A percentile compares a stretch with the other conserved stretches of the same genome.
These are phyloP conservation scores for Coniosporium tulheliwenetii DNA, from an alignment of 2,329 filamentous ascomycete species.

Conservation along the genomic window DNA sequence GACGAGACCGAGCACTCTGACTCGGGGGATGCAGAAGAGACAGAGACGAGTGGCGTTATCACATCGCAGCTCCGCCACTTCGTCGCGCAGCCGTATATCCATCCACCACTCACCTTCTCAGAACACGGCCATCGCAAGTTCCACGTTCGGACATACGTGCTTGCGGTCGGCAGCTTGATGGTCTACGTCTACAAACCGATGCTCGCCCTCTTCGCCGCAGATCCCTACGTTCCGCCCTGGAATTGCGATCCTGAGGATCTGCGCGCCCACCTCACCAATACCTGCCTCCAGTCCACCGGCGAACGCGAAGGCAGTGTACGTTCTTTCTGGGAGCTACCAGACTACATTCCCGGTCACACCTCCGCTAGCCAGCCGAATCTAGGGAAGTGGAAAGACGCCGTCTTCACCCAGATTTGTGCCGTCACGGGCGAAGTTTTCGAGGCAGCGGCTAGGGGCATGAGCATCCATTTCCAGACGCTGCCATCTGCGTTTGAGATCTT, in stretches of 20 bases:
- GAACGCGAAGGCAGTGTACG: slow-evolving; percentile 50
- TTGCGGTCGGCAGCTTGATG: slow-evolving; percentile 61
- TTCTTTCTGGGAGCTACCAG: slow-evolving; percentile 56
- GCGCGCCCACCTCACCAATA: slow-evolving; percentile 79
- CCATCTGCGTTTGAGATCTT: slow-evolving; percentile 85
- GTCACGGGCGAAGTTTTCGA: slow-evolving; percentile 70
- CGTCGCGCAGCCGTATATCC: slow-evolving; percentile 86
- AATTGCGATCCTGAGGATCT: slow-evolving; percentile 34
- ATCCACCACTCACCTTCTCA: slow-evolving; percentile 61
- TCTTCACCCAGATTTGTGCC: slow-evolving; percentile 59
- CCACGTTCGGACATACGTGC: slow-evolving; percentile 83
- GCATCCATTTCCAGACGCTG: slow-evolving; percentile 80
- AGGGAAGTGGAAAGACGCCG: slow-evolving; percentile 35
- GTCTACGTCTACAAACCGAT: slow-evolving; percentile 82
- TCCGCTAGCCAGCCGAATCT: slow-evolving; percentile 7
- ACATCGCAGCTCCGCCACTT: slow-evolving; percentile 92
- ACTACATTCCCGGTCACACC: slow-evolving; percentile 13
- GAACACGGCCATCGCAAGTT: slow-evolving; percentile 56
- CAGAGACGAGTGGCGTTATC: slow-evolving; percentile 41
- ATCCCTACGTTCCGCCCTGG: slow-evolving; percentile 53
- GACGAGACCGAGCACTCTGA: slow-evolving; percentile 33
- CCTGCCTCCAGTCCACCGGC: slow-evolving; percentile 59
- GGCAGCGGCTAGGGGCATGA: slow-evolving; percentile 69
- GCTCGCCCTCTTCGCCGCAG: slow-evolving; percentile 81
- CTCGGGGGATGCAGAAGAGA: slow-evolving; percentile 9